These are phyloP conservation scores for Hansenula sp. DNA, from an alignment of 1,139 yeast species.

Conservation along the genomic window DNA sequence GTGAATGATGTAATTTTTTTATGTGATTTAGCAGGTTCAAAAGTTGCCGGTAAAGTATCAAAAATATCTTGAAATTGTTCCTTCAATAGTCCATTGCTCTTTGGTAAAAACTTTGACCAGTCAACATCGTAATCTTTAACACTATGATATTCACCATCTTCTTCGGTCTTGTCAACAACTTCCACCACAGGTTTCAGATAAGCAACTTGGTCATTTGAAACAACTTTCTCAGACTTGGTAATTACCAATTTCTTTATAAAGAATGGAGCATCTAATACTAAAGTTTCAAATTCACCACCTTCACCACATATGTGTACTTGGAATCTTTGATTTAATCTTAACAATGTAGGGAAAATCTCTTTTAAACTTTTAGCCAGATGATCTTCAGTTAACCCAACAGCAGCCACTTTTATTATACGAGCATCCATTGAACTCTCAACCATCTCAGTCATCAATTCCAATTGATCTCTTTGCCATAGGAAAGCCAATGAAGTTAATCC, in stretches of 20 bases:
- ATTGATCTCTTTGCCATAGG: constrained; percentile 87
- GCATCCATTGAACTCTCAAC: constrained; percentile 73
- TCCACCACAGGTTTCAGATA: constrained; percentile 45
- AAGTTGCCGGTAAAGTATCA: constrained; percentile 7
- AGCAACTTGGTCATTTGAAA: constrained; percentile 58
- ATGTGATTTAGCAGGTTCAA: not conserved
- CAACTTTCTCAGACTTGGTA: constrained; percentile 33
- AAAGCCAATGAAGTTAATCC: constrained; percentile 68
- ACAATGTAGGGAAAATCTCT: constrained; percentile 56
- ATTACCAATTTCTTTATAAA: constrained; percentile 56
- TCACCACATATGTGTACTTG: constrained; percentile 96
- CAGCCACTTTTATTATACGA: constrained; percentile 86
- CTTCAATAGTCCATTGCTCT: constrained; percentile 30
- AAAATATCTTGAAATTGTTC: constrained; percentile 41
- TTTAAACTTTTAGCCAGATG: constrained; percentile 69
- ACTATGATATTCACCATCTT: constrained; percentile 20
- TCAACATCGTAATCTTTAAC: constrained; percentile 15
- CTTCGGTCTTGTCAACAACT: constrained; percentile 31
- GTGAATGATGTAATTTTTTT: not conserved
- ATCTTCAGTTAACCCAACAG: constrained; percentile 63
- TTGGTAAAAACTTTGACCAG: constrained; percentile 27
- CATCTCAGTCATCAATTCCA: constrained; percentile 79
- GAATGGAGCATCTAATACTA: constrained; percentile 86
- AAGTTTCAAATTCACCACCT: constrained; percentile 95
- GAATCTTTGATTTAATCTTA: constrained; percentile 54